Conservation (phyloP, 1,284 basidiomycete species). For the Marasmius fiardii region DNA sequence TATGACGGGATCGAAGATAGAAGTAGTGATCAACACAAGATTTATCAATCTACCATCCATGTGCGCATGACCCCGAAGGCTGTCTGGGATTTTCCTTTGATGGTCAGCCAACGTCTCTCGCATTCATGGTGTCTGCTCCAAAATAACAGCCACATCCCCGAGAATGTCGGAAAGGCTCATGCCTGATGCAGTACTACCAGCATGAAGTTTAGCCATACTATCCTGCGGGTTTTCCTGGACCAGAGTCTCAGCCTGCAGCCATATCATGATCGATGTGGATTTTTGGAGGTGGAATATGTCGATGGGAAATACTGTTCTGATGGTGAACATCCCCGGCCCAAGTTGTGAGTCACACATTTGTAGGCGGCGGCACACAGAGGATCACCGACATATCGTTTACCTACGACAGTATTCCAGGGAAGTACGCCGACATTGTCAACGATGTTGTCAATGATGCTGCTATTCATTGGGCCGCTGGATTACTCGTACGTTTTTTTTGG, state of each 20-base stretch:
- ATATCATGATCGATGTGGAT: not conserved
- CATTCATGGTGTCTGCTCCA: too few species aligned
- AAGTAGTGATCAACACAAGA: too few species aligned
- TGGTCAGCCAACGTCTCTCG: too few species aligned
- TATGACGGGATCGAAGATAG: too few species aligned
- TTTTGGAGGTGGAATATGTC: not conserved
- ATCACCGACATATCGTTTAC: slow-evolving; percentile 30
- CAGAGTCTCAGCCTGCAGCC: not conserved
- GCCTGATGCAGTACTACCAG: not conserved
- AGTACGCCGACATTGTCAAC: slow-evolving; percentile 55
- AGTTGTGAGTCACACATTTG: not conserved
- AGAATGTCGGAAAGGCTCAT: not conserved
- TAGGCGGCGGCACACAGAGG: slow-evolving; percentile 16
- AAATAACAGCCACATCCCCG: too few species aligned
- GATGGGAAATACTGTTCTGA: not conserved
- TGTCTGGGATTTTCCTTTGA: too few species aligned
- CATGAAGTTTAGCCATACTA: not conserved
- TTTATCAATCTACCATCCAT: too few species aligned
- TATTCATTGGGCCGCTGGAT: slow-evolving; percentile 49
- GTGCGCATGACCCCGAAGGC: too few species aligned
- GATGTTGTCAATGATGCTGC: slow-evolving; percentile 57
- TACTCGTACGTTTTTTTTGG: slow-evolving; percentile 35
- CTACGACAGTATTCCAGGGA: slow-evolving; percentile 32
- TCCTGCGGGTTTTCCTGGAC: not conserved
- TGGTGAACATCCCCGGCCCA: not conserved